These are phyloP conservation scores for Saturnispora galanensis DNA, from an alignment of 805 yeast genomes.

Conservation along the genomic window DNA sequence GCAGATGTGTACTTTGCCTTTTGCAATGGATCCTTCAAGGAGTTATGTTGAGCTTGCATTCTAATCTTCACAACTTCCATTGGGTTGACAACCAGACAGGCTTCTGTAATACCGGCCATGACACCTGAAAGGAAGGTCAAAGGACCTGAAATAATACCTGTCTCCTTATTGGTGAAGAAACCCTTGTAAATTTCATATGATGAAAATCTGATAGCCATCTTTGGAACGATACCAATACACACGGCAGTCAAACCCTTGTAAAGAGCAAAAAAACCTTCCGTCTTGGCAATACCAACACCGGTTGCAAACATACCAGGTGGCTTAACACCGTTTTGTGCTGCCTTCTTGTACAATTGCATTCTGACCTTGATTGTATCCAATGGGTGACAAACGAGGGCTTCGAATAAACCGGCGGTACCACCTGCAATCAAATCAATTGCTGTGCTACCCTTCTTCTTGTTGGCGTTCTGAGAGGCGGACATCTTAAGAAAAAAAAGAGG, in stretches of 20 bases:
- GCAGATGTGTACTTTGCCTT: constrained; percentile 87
- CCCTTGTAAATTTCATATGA: constrained; percentile 85
- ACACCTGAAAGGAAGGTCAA: constrained; percentile 87
- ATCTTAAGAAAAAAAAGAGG: constrained; percentile 3
- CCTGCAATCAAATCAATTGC: constrained; percentile 77
- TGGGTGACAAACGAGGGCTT: constrained; percentile 98
- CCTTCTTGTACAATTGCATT: constrained; percentile 82
- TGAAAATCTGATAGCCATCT: constrained; percentile 95
- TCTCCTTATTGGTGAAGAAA: constrained; percentile 45
- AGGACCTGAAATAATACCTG: constrained; percentile 60
- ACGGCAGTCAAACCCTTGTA: constrained; percentile 97
- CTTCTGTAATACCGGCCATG: constrained; percentile 95
- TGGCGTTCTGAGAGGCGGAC: constrained; percentile 15
- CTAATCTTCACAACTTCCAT: constrained; percentile 96
- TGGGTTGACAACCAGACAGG: constrained; percentile 89
- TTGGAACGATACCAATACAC: constrained; percentile 93
- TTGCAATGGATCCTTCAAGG: constrained; percentile 68
- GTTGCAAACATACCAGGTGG: constrained; percentile 83
- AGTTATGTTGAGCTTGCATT: constrained; percentile 92
- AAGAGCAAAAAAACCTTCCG: constrained; percentile 77
- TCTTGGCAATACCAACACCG: constrained; percentile 64
- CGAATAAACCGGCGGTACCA: constrained; percentile 94
- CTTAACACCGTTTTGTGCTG: constrained; percentile 37
- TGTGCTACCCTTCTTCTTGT: constrained; percentile 27
- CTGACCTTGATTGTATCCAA: constrained; percentile 94